Evolutionary conservation across 352 stramenopile genomes (phyloP), one percentile per base, ranked within the genome.

Genomic region (Phytophthora fragariaefolia): DNA sequence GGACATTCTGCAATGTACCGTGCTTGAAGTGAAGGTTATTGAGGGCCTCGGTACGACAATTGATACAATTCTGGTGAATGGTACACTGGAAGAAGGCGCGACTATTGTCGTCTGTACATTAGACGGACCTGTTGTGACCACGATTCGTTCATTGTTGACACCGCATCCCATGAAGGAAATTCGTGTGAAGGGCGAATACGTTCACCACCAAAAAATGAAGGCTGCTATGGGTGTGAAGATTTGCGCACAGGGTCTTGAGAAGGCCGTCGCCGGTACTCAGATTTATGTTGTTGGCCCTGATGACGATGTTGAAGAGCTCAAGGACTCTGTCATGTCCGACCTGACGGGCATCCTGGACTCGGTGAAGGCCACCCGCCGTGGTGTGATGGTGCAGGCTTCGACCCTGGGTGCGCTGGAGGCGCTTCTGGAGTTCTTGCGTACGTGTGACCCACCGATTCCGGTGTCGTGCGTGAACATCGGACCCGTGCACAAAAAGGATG

Each of bases 221-320:
- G 98, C 96, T 23, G 98, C 98, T n/a, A 98, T 99, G 77, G 97
- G 98, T 68, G 92, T 99, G 20, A 99, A 99, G 83, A 97, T 99
- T 52, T 98, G 96, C 66, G 97, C 97, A 12, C 85, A 97, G 53
- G 96, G 97, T 32, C 89, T 99, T 12, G 97, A 99, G 45, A 99
- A 99, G 76, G 97, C 98, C 0, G 97, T 99, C 46, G 97, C 98
- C 9, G 98, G 98, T 59, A 99, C 97, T 26, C 91, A 97, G 61
- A 97, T 99, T 69, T 90, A 99, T 81, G 94, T 99, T 45, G 90
- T 99, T 43, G 95, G 95, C 12, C 87, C 93, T 4, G 95, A 99
- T 63, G 97, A 99, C 66, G 95, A 99, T 73, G 91, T 98, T 23
- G 95, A 99, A 62, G 97, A 99, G 77, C 96, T 99, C 54, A 99